Percentiles rank a stretch among this genome's conserved stretches.
Conservation (phyloP, 352 stramenopile species). For the Thalassiosira hispida region DNA sequence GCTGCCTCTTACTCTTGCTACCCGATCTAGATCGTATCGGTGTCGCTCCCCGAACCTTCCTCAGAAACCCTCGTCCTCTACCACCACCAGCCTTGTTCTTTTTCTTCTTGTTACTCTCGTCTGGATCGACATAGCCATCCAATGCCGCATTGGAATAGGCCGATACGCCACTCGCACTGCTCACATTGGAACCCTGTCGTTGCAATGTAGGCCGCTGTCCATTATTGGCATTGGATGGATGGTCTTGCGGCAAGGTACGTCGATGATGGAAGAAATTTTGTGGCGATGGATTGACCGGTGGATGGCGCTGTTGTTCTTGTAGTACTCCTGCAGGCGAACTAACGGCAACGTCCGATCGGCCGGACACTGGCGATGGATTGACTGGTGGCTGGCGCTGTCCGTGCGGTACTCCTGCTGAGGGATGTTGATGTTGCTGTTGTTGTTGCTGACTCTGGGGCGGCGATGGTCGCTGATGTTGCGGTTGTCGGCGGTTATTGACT, state of each 20-base stretch:
- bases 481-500: neutral
- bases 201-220: neutral
- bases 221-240: neutral
- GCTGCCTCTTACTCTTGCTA: neutral
- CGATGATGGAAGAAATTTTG: too few species aligned
- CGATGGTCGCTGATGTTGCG: neutral
- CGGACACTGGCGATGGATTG: too few species aligned
- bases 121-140: neutral
- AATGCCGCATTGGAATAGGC: constrained; percentile 7
- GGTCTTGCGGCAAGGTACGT: neutral
- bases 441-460: neutral
- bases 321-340: too few species aligned
- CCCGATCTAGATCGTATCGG: neutral
- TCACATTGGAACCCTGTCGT: constrained; percentile 2
- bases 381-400: too few species aligned
- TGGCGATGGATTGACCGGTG: too few species aligned
- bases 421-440: neutral
- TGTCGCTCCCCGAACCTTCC: neutral
- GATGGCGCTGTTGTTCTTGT: too few species aligned
- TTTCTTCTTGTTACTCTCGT: neutral
- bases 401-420: neutral
- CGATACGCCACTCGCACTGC: neutral
- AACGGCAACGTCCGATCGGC: too few species aligned
- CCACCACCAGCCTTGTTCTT: too few species aligned
- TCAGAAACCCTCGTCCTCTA: neutral